Conservation (phyloP, 2,329 filamentous ascomycete genomes). For the Lecanicillium sp. region DNA sequence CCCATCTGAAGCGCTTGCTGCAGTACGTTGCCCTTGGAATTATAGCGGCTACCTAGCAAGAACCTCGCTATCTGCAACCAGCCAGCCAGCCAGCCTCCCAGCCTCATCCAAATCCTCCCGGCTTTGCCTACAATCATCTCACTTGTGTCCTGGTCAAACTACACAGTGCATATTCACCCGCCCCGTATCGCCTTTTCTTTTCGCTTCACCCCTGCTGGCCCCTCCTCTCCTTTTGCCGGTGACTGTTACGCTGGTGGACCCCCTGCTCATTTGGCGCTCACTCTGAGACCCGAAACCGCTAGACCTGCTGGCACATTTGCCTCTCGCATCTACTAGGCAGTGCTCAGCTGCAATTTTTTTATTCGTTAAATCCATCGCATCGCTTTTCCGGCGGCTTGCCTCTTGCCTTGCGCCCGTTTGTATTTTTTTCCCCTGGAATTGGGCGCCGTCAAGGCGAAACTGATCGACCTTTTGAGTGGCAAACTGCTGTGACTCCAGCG, state of each 20-base stretch:
- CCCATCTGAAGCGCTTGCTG: too few species aligned
- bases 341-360: not conserved
- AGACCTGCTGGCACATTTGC: slow-evolving; percentile 4
- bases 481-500: not conserved
- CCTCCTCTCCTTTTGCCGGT: not conserved
- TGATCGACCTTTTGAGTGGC: not conserved
- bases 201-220: not conserved
- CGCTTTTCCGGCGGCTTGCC: too few species aligned
- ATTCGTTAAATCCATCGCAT: not conserved
- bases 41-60: too few species aligned
- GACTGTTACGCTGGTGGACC: slow-evolving; percentile 8
- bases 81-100: slow-evolving; percentile 1
- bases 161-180: slow-evolving; percentile 3
- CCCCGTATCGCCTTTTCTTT: not conserved
- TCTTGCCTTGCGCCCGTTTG: not conserved
- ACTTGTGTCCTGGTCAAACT: not conserved
- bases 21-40: too few species aligned
- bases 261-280: slow-evolving; percentile 1
- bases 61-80: too few species aligned
- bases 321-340: slow-evolving; percentile 9
- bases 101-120: not conserved
- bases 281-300: slow-evolving; percentile 7
- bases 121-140: not conserved
- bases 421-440: not conserved
- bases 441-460: slow-evolving; percentile 9